These are phyloP conservation scores for Chrysochromulina tobinii DNA, from an alignment of 78 protist genomes.

Conservation along the genomic window DNA sequence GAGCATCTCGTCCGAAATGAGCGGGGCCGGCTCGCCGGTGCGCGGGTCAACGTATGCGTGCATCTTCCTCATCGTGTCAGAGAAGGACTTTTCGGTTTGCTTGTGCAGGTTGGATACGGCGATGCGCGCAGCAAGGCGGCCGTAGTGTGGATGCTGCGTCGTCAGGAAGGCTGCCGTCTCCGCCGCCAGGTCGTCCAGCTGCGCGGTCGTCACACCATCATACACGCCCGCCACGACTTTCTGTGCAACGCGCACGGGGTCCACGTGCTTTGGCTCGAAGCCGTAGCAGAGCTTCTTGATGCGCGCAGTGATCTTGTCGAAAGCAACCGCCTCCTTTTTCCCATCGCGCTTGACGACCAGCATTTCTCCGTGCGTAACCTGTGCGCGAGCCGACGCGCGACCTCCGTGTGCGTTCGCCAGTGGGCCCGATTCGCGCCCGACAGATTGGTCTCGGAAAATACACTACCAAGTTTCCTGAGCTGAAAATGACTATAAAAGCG, in stretches of 20 bases:
- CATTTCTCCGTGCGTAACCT: neutral
- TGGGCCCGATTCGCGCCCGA: too few species aligned
- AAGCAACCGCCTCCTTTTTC: constrained; percentile 43
- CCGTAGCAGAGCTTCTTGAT: constrained; percentile 65
- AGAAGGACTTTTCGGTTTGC: constrained; percentile 70
- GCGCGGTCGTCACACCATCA: constrained; percentile 53
- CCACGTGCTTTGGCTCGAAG: constrained; percentile 31
- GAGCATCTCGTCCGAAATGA: constrained; percentile 77
- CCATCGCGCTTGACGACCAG: constrained; percentile 60
- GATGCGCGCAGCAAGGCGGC: constrained; percentile 93
- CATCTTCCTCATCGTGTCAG: constrained; percentile 50
- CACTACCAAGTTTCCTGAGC: too few species aligned
- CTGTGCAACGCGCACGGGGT: constrained; percentile 15
- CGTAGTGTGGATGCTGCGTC: constrained; percentile 92
- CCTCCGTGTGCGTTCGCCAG: too few species aligned
- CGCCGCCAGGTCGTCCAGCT: constrained; percentile 90
- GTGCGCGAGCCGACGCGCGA: too few species aligned
- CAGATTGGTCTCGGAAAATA: too few species aligned
- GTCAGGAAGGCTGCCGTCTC: constrained; percentile 93
- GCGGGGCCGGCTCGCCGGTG: constrained; percentile 72
- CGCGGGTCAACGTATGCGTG: constrained; percentile 69
- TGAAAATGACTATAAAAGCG: too few species aligned
- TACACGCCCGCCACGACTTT: constrained; percentile 52
- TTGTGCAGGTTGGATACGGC: constrained; percentile 93
- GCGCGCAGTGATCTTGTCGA: constrained; percentile 67